phyloP scores from a whole-genome alignment of 2,329 filamentous ascomycete genomes.

The Penicillium sp. region DNA sequence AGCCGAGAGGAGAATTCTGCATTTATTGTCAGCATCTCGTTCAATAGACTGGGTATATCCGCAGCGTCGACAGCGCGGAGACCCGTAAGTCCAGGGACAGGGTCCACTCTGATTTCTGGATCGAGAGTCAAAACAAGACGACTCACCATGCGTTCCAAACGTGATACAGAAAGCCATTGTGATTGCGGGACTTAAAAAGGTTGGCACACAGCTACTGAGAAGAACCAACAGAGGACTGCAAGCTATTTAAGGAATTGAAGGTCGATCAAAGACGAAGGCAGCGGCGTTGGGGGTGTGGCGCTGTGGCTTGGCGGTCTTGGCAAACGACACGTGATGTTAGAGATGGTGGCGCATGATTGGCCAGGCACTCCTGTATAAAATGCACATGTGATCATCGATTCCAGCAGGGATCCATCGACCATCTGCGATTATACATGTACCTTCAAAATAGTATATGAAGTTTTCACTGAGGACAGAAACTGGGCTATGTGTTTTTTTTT shows the following conservation, averaged over 20 bases:
- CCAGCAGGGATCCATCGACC: background rate
- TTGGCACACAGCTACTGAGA: background rate
- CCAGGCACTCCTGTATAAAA: constrained; percentile 2
- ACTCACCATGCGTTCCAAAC: constrained; percentile 36
- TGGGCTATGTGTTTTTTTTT: background rate
- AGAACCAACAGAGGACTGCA: background rate
- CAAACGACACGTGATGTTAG: constrained; percentile 21
- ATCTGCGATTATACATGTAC: background rate
- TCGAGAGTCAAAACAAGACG: background rate
- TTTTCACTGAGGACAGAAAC: background rate
- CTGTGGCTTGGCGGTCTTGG: constrained; percentile 28
- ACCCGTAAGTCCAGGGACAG: constrained; percentile 3
- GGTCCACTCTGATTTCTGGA: constrained; percentile 8
- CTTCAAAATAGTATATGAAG: background rate
- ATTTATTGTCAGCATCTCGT: constrained; percentile 11
- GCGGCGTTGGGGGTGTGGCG: constrained; percentile 25
- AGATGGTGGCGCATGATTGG: constrained; percentile 10
- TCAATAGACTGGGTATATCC: constrained; percentile 6
- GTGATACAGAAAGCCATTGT: constrained; percentile 39
- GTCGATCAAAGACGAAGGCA: constrained; percentile 22
- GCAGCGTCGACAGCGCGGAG: background rate
- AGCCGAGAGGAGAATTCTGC: constrained; percentile 39
- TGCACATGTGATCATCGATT: background rate
- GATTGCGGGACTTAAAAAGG: background rate
- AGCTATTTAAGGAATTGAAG: constrained; percentile 5